Percentiles rank a stretch among this genome's conserved stretches.
Evolutionary conservation across 83 land plant species (phyloP).

Genomic region (Picea abies): DNA sequence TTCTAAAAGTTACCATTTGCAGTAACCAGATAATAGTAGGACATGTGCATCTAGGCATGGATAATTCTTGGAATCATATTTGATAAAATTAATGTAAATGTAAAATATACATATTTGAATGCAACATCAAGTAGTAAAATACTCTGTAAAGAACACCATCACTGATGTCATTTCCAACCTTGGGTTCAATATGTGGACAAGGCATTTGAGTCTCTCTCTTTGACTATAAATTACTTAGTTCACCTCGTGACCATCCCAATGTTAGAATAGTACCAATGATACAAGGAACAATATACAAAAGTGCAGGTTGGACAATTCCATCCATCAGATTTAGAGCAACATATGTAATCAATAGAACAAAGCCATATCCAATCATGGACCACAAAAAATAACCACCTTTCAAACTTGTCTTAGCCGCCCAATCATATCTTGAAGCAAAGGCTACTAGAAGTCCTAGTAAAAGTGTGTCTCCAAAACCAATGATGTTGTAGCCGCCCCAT

Average conservation of each 20-base stretch:
- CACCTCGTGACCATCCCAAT: no score
- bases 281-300: constrained; percentile 95
- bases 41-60: no score
- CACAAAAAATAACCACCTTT: constrained; percentile 84
- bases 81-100: not conserved
- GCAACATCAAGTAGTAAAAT: no score
- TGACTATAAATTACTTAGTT: constrained; percentile 61
- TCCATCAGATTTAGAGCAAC: constrained; percentile 96
- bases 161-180: not conserved
- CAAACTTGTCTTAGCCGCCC: constrained; percentile 76
- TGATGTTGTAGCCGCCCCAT: constrained; percentile 94
- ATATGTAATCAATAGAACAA: constrained; percentile 90
- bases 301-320: constrained; percentile 96
- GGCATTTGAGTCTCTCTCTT: constrained; percentile 52
- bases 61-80: not conserved
- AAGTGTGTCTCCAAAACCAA: constrained; percentile 98
- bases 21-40: no score
- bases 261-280: constrained; percentile 95
- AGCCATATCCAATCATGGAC: constrained; percentile 89
- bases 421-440: constrained; percentile 88
- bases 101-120: not conserved
- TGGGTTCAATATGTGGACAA: constrained; percentile 53
- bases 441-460: constrained; percentile 86
- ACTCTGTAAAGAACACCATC: not conserved
- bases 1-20: no score